These are phyloP conservation scores for Leishmania major DNA, from an alignment of 208 protist species.

Conservation along the genomic window DNA sequence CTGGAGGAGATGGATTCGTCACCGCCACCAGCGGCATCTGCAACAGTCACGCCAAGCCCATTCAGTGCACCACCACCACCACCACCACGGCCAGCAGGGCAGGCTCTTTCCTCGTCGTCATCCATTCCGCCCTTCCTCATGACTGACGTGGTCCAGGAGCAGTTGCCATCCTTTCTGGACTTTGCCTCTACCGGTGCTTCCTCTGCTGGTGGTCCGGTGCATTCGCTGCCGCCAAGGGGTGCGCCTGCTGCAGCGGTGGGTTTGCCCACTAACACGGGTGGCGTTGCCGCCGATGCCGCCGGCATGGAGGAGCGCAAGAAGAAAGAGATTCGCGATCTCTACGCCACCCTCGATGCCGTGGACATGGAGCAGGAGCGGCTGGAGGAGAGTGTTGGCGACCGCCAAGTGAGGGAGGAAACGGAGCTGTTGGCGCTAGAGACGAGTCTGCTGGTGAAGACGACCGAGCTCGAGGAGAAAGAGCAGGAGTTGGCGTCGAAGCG, in stretches of 20 bases:
- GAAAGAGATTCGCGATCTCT: conserved; percentile 38
- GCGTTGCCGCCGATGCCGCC: neutral
- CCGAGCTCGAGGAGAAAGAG: conserved; percentile 43
- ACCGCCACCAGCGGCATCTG: neutral
- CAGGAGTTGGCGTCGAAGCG: conserved; percentile 29
- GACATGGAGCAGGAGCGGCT: conserved; percentile 51
- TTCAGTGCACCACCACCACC: neutral
- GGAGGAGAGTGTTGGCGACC: conserved; percentile 38
- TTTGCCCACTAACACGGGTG: neutral
- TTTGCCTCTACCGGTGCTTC: conserved; percentile 7
- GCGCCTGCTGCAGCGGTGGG: neutral
- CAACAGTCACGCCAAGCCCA: neutral
- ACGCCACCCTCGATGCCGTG: conserved; percentile 46
- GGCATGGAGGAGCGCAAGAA: conserved; percentile 13
- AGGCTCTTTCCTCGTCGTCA: neutral
- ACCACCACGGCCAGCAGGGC: neutral
- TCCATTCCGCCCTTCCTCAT: neutral
- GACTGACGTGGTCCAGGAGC: neutral
- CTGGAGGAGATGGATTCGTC: conserved; percentile 21
- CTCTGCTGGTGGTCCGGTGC: neutral
- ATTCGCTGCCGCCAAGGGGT: neutral
- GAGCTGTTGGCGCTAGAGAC: conserved; percentile 67
- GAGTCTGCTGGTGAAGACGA: conserved; percentile 46
- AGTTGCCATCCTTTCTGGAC: conserved; percentile 24
- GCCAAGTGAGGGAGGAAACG: conserved; percentile 57